phyloP scores from a whole-genome alignment of 768 basidiomycete genomes.

The Lactarius indigo region DNA sequence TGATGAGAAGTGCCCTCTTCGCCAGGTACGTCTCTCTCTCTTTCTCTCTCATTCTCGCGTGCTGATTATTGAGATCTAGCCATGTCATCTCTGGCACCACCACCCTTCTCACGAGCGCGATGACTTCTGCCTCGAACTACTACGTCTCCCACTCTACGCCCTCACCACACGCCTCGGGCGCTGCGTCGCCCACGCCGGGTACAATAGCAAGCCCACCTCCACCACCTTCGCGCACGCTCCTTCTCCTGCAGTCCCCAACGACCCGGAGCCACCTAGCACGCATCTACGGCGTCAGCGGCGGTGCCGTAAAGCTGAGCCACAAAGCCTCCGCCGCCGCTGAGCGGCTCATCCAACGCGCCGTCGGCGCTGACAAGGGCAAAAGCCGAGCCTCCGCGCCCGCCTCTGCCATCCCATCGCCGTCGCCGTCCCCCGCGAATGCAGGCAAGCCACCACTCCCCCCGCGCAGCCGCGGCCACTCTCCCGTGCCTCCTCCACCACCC shows the following conservation, averaged over 20 bases:
- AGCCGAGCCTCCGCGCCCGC: background rate
- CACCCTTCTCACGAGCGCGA: constrained; percentile 23
- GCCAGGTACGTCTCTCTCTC: constrained; percentile 10
- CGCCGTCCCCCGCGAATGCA: background rate
- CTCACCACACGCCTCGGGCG: background rate
- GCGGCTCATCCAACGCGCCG: constrained; percentile 7
- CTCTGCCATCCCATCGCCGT: background rate
- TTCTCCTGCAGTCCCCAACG: constrained; percentile 25
- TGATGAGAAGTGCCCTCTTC: constrained; percentile 24
- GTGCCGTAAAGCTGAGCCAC: constrained; percentile 23
- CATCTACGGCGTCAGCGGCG: constrained; percentile 21
- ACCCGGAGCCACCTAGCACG: constrained; percentile 19
- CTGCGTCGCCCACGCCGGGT: background rate
- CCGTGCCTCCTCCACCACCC: background rate
- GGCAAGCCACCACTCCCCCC: constrained; percentile 21
- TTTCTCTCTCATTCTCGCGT: background rate
- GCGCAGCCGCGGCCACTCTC: constrained; percentile 18
- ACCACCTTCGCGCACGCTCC: constrained; percentile 23
- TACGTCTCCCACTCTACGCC: constrained; percentile 24
- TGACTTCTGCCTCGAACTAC: constrained; percentile 22
- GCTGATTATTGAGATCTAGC: constrained; percentile 3
- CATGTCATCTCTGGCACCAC: constrained; percentile 24
- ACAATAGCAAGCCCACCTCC: background rate
- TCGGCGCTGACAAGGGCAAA: constrained; percentile 11
- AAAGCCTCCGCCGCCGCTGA: constrained; percentile 19